Evolutionary conservation across 2,329 filamentous ascomycete species (phyloP).

Genomic region (Sarocladiaceae sp.): DNA sequence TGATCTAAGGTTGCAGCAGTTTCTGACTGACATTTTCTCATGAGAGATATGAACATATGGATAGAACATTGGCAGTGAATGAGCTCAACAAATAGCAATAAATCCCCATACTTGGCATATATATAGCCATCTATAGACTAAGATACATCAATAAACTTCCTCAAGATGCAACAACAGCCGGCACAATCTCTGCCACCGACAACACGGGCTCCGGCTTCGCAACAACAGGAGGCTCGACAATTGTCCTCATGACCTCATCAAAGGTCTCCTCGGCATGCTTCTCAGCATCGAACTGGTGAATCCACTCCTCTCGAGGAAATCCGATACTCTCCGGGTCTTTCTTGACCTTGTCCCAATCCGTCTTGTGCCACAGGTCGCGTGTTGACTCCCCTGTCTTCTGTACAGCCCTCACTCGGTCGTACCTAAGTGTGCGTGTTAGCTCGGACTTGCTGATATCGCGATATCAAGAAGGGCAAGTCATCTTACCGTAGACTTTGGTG

Average conservation of each 20-base stretch:
- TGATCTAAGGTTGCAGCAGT: no score
- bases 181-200: background rate
- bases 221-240: background rate
- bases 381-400: conserved; percentile 7
- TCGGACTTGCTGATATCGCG: no score
- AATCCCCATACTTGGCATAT: no score
- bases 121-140: no score
- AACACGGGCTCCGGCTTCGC: background rate
- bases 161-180: background rate
- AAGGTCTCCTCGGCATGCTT: conserved; percentile 4
- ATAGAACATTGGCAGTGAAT: no score
- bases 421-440: background rate
- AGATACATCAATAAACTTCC: background rate
- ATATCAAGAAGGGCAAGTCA: background rate
- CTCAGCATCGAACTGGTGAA: conserved; percentile 7
- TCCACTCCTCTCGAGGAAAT: conserved; percentile 6
- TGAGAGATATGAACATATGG: no score
- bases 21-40: no score
- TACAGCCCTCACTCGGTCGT: conserved; percentile 1
- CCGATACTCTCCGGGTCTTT: conserved; percentile 2
- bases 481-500: conserved; percentile 11
- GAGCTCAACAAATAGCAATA: no score
- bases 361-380: conserved; percentile 8
- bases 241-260: background rate
- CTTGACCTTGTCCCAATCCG: conserved; percentile 6